Evolutionary conservation across 768 basidiomycete species (phyloP).

Genomic region (Gloeopeniophorella convolvens): DNA sequence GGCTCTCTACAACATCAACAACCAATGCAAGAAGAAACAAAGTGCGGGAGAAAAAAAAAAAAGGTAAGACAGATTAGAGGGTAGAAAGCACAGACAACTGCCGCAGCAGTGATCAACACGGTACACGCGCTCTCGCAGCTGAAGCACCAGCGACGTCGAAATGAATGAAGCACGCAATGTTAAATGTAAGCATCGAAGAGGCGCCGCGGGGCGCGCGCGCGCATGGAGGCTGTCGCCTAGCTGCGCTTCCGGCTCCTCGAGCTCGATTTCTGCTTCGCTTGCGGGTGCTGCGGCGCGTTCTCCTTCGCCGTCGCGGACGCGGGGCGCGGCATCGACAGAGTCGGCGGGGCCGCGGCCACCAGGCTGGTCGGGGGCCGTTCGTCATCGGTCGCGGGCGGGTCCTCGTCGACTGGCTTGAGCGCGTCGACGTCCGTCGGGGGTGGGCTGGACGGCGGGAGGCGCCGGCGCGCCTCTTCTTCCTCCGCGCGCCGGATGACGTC

Average conservation of each 20-base stretch:
- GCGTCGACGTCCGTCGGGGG: constrained; percentile 39
- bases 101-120: too few relatives aligned
- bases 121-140: too few relatives aligned
- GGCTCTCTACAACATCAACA: background rate
- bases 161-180: too few relatives aligned
- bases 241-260: constrained; percentile 14
- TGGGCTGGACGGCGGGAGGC: constrained; percentile 20
- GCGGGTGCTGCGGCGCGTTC: constrained; percentile 16
- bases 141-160: too few relatives aligned
- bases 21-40: background rate
- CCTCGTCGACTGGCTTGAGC: constrained; percentile 74
- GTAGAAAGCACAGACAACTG: background rate
- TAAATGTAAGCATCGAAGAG: too few relatives aligned
- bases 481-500: constrained; percentile 69
- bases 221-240: constrained; percentile 1
- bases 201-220: too few relatives aligned
- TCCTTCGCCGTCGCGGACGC: constrained; percentile 23
- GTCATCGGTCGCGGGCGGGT: constrained; percentile 21
- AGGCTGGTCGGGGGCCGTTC: constrained; percentile 8
- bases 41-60: background rate
- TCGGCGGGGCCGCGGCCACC: constrained; percentile 13
- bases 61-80: background rate
- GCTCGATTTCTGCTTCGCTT: constrained; percentile 2
- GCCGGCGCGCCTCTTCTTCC: constrained; percentile 38
- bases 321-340: constrained; percentile 16